These are phyloP conservation scores for Quercus lobata DNA, from an alignment of 331 rosid genomes.

Conservation along the genomic window DNA sequence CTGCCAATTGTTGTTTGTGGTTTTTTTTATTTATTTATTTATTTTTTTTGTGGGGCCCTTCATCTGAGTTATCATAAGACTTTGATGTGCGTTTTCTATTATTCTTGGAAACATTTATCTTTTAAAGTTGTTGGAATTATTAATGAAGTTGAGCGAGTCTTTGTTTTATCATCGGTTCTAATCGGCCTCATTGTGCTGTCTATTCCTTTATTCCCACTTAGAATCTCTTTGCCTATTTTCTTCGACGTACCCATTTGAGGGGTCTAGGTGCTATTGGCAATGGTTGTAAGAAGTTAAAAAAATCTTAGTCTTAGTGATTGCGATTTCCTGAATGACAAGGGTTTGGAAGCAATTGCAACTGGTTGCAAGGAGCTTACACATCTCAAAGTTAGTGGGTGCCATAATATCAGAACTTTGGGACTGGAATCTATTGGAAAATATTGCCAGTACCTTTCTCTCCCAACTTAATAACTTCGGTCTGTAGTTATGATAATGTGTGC, in stretches of 20 bases:
- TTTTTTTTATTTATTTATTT: not conserved
- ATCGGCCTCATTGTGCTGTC: not conserved
- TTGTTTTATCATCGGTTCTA: not conserved
- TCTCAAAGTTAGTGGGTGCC: slow-evolving; percentile 93
- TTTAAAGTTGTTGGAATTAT: not conserved
- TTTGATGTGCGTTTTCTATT: not conserved
- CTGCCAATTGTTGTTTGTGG: not conserved
- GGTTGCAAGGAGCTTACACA: slow-evolving; percentile 89
- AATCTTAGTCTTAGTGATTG: slow-evolving; percentile 81
- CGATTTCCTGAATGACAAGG: slow-evolving; percentile 76
- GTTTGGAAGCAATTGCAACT: slow-evolving; percentile 87
- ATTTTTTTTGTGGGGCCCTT: not conserved
- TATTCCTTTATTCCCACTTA: not conserved
- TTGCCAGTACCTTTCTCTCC: slow-evolving; percentile 58
- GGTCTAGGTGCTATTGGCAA: slow-evolving; percentile 69
- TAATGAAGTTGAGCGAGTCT: not conserved
- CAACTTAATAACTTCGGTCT: slow-evolving; percentile 16
- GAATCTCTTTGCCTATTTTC: slow-evolving; percentile 10
- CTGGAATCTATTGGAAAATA: slow-evolving; percentile 79
- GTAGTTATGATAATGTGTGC: slow-evolving; percentile 11
- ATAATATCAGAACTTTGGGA: slow-evolving; percentile 80
- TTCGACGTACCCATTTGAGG: slow-evolving; percentile 36
- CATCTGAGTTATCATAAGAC: not conserved
- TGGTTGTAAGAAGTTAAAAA: slow-evolving; percentile 87
- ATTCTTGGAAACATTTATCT: not conserved